Evolutionary conservation across 306 rosid genomes (phyloP).

Genomic region (Dicorynia guianensis): DNA sequence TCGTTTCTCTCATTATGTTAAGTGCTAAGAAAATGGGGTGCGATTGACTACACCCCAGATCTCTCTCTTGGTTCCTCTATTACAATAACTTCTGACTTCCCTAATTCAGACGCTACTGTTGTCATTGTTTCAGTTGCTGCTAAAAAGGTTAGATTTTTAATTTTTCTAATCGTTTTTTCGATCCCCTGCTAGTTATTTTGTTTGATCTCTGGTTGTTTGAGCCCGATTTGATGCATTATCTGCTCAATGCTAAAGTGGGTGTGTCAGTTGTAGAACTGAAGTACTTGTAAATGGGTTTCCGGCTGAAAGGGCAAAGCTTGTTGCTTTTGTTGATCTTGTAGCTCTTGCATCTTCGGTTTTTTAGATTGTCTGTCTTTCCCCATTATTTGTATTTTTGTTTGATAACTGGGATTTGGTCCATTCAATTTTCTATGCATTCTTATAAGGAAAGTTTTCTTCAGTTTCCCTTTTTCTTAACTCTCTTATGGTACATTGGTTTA

Average conservation of each 20-base stretch:
- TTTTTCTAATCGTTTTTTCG: neutral
- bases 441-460: neutral
- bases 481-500: neutral
- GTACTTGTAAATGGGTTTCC: constrained; percentile 13
- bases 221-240: constrained; percentile 11
- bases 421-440: neutral
- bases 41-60: constrained; percentile 37
- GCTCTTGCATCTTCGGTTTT: constrained; percentile 14
- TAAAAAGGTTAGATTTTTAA: constrained; percentile 38
- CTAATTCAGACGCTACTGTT: constrained; percentile 6
- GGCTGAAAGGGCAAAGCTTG: neutral
- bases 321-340: constrained; percentile 35
- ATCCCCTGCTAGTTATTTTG: neutral
- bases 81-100: neutral
- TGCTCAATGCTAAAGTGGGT: constrained; percentile 36
- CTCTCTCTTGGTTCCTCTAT: constrained; percentile 40
- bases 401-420: neutral
- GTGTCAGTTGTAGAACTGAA: neutral
- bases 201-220: neutral
- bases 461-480: neutral
- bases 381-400: neutral
- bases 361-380: constrained; percentile 27
- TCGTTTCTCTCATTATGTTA: constrained; percentile 16
- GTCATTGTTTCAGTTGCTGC: constrained; percentile 14
- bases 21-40: constrained; percentile 15